These are phyloP conservation scores for Beauveria medogensis DNA, from an alignment of 2,329 filamentous ascomycete species.

Conservation along the genomic window DNA sequence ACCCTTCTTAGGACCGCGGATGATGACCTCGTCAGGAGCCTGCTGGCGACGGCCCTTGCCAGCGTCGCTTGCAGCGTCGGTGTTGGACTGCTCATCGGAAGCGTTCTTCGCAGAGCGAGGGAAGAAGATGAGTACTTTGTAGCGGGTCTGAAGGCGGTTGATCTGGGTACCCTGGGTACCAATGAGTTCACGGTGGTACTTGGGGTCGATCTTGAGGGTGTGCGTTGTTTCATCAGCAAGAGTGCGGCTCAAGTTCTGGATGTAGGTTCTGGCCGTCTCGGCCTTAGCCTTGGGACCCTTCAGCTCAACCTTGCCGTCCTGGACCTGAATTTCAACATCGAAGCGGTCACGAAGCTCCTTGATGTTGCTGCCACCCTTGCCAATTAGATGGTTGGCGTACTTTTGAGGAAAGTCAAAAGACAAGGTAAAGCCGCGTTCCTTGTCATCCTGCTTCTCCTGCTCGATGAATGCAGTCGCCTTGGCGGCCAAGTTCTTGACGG, in stretches of 20 bases:
- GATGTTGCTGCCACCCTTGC: constrained; percentile 60
- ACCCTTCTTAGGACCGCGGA: constrained; percentile 87
- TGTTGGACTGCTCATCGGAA: constrained; percentile 62
- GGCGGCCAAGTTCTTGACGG: constrained; percentile 61
- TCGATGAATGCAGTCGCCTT: constrained; percentile 75
- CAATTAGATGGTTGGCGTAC: constrained; percentile 77
- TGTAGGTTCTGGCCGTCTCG: constrained; percentile 75
- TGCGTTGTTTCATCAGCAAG: constrained; percentile 88
- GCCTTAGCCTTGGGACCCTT: constrained; percentile 95
- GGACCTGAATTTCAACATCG: constrained; percentile 73
- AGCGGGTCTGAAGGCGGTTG: constrained; percentile 83
- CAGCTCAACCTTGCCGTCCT: constrained; percentile 89
- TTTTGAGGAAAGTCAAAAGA: constrained; percentile 93
- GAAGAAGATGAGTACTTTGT: constrained; percentile 94
- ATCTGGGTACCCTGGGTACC: constrained; percentile 82
- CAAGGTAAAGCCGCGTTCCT: constrained; percentile 80
- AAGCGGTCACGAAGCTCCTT: constrained; percentile 58
- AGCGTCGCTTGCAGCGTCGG: constrained; percentile 61
- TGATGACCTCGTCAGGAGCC: constrained; percentile 76
- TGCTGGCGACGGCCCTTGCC: constrained; percentile 63
- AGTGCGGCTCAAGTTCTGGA: constrained; percentile 68
- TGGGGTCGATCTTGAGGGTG: constrained; percentile 80
- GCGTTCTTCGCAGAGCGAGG: constrained; percentile 55
- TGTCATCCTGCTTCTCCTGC: constrained; percentile 85
- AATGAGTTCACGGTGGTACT: constrained; percentile 91